Evolutionary conservation across 306 rosid species (phyloP).

Genomic region (Malus sieversii): DNA sequence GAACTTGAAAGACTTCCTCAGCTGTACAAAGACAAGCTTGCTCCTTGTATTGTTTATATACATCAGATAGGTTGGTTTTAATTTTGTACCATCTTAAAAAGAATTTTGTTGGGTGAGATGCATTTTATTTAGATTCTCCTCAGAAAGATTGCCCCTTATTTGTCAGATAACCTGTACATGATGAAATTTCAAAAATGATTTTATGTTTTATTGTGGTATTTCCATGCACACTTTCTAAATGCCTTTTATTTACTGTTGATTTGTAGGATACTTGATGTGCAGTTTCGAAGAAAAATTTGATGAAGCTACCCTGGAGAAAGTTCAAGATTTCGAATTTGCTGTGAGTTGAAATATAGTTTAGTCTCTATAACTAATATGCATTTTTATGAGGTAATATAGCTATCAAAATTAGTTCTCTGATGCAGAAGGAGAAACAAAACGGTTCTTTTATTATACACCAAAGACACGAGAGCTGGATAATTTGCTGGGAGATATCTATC

Average conservation of each 20-base stretch:
- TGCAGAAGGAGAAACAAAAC: conserved; percentile 74
- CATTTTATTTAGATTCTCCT: not conserved
- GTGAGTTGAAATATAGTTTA: conserved; percentile 42
- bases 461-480: conserved; percentile 84
- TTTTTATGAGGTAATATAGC: conserved; percentile 17
- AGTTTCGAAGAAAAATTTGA: conserved; percentile 70
- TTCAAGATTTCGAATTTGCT: conserved; percentile 68
- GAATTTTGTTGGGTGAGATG: not conserved
- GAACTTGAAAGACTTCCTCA: conserved; percentile 65
- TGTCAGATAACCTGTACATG: not conserved
- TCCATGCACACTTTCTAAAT: not conserved
- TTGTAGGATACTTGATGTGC: conserved; percentile 85
- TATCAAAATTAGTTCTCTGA: conserved; percentile 65
- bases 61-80: conserved; percentile 74
- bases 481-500: conserved; percentile 88
- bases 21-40: conserved; percentile 44
- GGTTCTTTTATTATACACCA: conserved; percentile 75
- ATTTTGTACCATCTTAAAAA: conserved; percentile 2
- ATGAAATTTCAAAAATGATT: not conserved
- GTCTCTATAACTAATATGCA: conserved; percentile 5
- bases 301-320: conserved; percentile 51
- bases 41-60: conserved; percentile 74
- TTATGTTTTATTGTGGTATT: not conserved
- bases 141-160: not conserved
- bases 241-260: conserved; percentile 10